These are phyloP conservation scores for Nissolia schottii DNA, from an alignment of 306 rosid species.

Conservation along the genomic window DNA sequence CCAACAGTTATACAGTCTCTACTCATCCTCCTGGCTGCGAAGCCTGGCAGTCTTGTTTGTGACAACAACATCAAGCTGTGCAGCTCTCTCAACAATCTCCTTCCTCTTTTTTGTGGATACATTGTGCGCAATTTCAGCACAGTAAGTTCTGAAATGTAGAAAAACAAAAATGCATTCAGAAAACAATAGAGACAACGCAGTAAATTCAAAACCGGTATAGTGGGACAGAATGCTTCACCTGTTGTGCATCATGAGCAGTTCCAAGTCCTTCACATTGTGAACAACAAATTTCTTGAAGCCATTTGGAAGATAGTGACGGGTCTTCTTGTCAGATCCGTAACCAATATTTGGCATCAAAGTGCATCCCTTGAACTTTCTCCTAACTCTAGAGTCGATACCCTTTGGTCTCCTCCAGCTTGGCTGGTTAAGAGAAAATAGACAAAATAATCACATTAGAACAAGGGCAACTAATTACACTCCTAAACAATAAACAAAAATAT, in stretches of 20 bases:
- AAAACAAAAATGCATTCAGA: neutral
- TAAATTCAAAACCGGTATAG: neutral
- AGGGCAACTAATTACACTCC: neutral
- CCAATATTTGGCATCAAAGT: constrained; percentile 78
- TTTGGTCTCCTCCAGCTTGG: constrained; percentile 74
- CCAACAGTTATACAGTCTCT: neutral
- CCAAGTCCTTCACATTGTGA: constrained; percentile 55
- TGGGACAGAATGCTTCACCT: constrained; percentile 23
- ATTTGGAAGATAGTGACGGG: constrained; percentile 74
- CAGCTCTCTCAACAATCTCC: constrained; percentile 79
- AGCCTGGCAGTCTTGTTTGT: constrained; percentile 86
- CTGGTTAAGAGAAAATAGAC: neutral
- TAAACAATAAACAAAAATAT: neutral
- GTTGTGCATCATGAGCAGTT: constrained; percentile 80
- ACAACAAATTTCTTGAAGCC: constrained; percentile 80
- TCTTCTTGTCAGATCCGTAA: constrained; percentile 72
- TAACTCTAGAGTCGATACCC: constrained; percentile 87
- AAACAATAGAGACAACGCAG: neutral
- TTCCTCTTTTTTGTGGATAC: constrained; percentile 63
- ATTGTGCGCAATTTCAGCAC: constrained; percentile 83
- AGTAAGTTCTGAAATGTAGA: constrained; percentile 43
- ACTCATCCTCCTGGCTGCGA: constrained; percentile 90
- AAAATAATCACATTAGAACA: neutral
- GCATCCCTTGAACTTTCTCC: constrained; percentile 86
- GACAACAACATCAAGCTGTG: constrained; percentile 82